Percentiles rank a stretch among this genome's conserved stretches.
phyloP scores from a whole-genome alignment of 1,284 basidiomycete species.

The Serendipita sp. region DNA sequence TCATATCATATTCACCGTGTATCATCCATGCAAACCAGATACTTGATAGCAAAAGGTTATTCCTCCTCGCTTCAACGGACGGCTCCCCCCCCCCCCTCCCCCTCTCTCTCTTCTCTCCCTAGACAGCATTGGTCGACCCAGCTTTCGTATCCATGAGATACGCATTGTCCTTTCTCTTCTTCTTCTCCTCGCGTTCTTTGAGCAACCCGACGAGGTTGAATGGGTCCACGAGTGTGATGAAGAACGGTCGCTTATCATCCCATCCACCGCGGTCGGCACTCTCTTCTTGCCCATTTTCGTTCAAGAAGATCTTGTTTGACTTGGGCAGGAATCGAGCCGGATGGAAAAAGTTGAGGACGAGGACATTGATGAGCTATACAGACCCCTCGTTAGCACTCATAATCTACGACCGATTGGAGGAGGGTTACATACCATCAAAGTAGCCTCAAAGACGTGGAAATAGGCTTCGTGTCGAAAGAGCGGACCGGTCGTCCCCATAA shows the following conservation, averaged over 20 bases:
- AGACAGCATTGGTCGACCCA: too few species aligned
- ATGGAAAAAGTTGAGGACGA: not conserved
- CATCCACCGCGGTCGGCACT: not conserved
- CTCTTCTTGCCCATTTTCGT: constrained; percentile 1
- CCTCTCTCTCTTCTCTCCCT: too few species aligned
- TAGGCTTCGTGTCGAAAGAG: not conserved
- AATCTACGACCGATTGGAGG: not conserved
- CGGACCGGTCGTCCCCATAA: not conserved
- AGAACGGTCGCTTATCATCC: constrained; percentile 3
- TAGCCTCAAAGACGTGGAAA: constrained; percentile 2
- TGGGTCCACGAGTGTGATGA: not conserved
- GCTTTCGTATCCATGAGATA: too few species aligned
- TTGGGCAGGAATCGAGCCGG: not conserved
- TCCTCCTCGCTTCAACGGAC: too few species aligned
- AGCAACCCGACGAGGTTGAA: not conserved
- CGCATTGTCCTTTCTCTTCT: not conserved
- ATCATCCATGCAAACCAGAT: too few species aligned
- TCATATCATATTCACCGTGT: too few species aligned
- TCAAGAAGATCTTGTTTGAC: not conserved
- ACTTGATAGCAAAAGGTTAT: too few species aligned
- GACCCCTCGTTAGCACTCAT: not conserved
- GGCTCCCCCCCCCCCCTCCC: too few species aligned
- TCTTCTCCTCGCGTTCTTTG: not conserved
- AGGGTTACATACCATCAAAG: not conserved
- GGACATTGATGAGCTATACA: constrained; percentile 3